These are phyloP conservation scores for Penicillium sp. DNA, from an alignment of 2,329 filamentous ascomycete species.

Conservation along the genomic window DNA sequence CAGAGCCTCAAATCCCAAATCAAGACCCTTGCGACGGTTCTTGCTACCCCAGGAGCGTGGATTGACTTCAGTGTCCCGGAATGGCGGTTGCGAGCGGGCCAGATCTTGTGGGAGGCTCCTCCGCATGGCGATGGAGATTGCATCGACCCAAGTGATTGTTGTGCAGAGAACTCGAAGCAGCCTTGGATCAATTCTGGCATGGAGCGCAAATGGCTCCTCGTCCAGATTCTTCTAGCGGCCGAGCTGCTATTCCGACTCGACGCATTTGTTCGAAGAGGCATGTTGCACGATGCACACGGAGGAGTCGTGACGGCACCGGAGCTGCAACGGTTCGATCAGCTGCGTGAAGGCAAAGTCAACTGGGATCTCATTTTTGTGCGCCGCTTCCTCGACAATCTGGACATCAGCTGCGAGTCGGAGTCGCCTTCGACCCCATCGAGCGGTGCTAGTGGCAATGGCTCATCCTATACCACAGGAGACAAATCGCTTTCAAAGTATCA, in stretches of 20 bases:
- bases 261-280: constrained; percentile 38
- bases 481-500: constrained; percentile 13
- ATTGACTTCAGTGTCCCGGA: constrained; percentile 43
- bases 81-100: constrained; percentile 42
- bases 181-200: constrained; percentile 24
- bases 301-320: constrained; percentile 40
- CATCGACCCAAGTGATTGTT: constrained; percentile 11
- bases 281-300: constrained; percentile 37
- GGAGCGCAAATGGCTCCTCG: constrained; percentile 49
- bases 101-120: constrained; percentile 40
- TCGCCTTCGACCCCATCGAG: constrained; percentile 5
- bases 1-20: constrained; percentile 43
- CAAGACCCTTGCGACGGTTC: constrained; percentile 37
- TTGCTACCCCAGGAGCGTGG: constrained; percentile 43
- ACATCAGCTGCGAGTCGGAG: constrained; percentile 26
- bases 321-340: constrained; percentile 40
- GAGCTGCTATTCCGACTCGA: constrained; percentile 52
- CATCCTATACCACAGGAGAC: background rate
- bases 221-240: constrained; percentile 50
- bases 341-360: constrained; percentile 48
- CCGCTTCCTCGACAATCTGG: constrained; percentile 49
- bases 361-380: constrained; percentile 53
- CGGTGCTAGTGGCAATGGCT: background rate
- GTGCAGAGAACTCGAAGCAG: constrained; percentile 9
- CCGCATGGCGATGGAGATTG: constrained; percentile 34